A percentile compares a stretch with the other conserved stretches of the same genome.
Evolutionary conservation across 2,329 filamentous ascomycete genomes (phyloP).

Genomic region (Sordariomycetes sp.): DNA sequence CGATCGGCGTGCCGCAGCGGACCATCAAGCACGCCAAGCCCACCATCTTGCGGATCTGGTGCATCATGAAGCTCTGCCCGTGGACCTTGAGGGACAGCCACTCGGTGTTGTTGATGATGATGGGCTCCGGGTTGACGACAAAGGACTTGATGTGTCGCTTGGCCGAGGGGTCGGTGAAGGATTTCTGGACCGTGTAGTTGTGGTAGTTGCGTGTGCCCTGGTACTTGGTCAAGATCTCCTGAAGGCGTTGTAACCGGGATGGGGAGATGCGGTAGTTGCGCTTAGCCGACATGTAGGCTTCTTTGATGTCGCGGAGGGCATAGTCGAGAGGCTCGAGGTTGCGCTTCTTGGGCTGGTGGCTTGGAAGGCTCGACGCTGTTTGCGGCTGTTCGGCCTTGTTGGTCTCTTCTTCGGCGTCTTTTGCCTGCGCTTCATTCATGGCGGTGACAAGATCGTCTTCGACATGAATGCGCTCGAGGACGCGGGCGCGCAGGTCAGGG

Average conservation of each 20-base stretch:
- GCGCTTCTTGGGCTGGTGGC: conserved; percentile 13
- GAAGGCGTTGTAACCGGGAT: conserved; percentile 63
- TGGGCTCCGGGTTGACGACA: conserved; percentile 62
- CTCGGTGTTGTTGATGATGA: conserved; percentile 84
- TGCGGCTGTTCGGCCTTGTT: conserved; percentile 10
- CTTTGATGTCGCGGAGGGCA: conserved; percentile 66
- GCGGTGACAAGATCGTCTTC: conserved; percentile 11
- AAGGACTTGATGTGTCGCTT: conserved; percentile 93
- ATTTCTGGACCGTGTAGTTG: conserved; percentile 95
- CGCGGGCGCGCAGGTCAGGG: conserved; percentile 51
- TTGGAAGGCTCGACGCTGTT: conserved; percentile 2
- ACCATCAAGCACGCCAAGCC: conserved; percentile 81
- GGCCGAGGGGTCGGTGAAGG: conserved; percentile 68
- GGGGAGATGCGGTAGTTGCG: conserved; percentile 73
- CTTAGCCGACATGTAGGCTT: conserved; percentile 74
- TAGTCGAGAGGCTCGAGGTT: conserved; percentile 46
- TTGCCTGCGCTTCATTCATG: conserved; percentile 15
- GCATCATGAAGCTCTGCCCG: conserved; percentile 99
- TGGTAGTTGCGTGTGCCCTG: conserved; percentile 85
- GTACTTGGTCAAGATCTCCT: conserved; percentile 66
- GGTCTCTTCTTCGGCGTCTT: conserved; percentile 11
- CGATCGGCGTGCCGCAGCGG: conserved; percentile 68
- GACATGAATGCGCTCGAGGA: conserved; percentile 51
- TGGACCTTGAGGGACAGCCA: conserved; percentile 96
- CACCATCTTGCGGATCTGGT: conserved; percentile 99